Evolutionary conservation across 192 early-diverging fungal genomes (phyloP), one percentile per base, ranked within the genome.

Genomic region (Geranomyces michiganensis): DNA sequence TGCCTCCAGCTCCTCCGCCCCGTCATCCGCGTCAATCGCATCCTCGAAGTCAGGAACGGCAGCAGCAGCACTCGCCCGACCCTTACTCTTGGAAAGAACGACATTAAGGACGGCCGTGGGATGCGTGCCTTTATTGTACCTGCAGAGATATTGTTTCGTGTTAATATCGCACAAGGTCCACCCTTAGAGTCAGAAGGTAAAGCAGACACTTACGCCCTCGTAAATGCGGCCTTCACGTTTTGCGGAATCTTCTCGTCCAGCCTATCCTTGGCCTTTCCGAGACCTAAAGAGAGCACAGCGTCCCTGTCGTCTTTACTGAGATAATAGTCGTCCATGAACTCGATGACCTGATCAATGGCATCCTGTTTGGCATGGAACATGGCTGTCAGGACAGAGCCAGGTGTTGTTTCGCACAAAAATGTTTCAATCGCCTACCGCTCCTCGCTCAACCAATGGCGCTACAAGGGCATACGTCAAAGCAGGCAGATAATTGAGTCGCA

Each of bases 271-370:
- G 86, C 81, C 21, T 70, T 62, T 1, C 78, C 82, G 32, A 96
- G 53, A 12, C 90, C 88, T 46, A 99, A 72, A 70, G 96, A 94
- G 76, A 92, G 59, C 55, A 99, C 84, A 0, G 88, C 74, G n/a
- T 97, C 95, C 78, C 89, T 89, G 72, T 94, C 89, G 44, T 98
- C 96, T 71, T 89, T 90, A 69, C 78, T 91, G 58, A 99, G 77
- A 63, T 91, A 94, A 78, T 99, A 99, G 15, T 88, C 85, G 70
- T 99, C 95, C 94, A 99, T 95, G 7, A 84, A 74, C 10, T 89
- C 68, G 30, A 98, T 91, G n/a, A 94, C 89, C 9, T 88, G 79
- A 5, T 78, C 75, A 41, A 93, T 87, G 0, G 87, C 91, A 9
- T 83, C 88, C 73, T 78, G 58, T 41, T 7, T 41, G 10, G 5